Base-by-base conservation (phyloP, 2,329 filamentous ascomycete species). In the Fusarium equiseti region DNA sequence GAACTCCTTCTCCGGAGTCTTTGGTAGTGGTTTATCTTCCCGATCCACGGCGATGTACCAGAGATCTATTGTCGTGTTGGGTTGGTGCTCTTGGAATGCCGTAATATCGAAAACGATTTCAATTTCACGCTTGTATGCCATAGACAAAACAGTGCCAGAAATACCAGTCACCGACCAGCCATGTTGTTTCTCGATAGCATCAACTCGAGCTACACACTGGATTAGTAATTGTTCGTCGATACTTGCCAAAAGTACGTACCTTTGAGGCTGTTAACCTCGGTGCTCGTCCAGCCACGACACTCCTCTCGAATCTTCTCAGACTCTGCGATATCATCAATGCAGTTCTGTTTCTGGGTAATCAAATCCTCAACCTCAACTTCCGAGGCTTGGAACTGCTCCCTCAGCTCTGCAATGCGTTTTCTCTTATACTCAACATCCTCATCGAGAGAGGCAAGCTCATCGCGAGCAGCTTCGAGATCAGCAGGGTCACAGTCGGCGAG, bases 301-400 rank as follows among this genome's bases (percentile, higher is more conserved):
- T 97, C 92, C 78, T 98, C 94, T 67, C 92, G 89, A 27, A 97
- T 85, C 70, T 90, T 90, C 79, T 98, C 94, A 0, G 95, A 93
- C 75, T 94, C 91, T 63, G 89, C 87, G 62, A 97, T 98, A 50
- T 96, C 92, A 29, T 88, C 86, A 31, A 91, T 76, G 71, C 88
- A 94, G 73, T 90, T 86, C 57, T 89, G 81, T 78, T 95, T 97
- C 75, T 89, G 87, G 63, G 90, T 85, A 10, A 86, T 84, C 48
- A 91, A 85, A 3, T 87, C 83, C 63, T 89, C 87, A 20, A 95
- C 89, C 11, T 85, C 84, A 3, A 84, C 79, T 66, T 92, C 90
- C 35, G 92, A 92, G 46, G 90, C 88, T 55, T 89, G 83, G 12
- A 94, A 82, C 72, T 96, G 86, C 46, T 84, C 81, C 49, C 90